Percentiles rank a stretch among this genome's conserved stretches.
These are phyloP conservation scores for Tylopilus rubrobrunneus DNA, from an alignment of 768 basidiomycete genomes.

Conservation along the genomic window DNA sequence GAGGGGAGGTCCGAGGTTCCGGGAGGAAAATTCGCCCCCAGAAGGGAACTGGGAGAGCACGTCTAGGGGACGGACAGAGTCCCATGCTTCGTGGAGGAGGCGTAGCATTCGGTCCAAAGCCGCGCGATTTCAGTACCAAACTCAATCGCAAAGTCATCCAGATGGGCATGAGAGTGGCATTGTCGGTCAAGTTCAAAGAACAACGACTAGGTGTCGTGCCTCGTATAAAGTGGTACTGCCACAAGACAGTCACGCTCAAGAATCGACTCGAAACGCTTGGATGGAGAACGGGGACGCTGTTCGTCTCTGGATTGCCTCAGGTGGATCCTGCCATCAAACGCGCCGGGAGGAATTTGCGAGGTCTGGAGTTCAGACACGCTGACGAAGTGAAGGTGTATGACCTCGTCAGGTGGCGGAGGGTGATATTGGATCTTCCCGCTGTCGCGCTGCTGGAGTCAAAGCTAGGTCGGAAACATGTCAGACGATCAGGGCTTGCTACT, in stretches of 20 bases:
- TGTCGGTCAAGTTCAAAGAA: slow-evolving; percentile 80
- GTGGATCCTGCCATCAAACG: slow-evolving; percentile 54
- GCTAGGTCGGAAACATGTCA: slow-evolving; percentile 40
- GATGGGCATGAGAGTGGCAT: slow-evolving; percentile 89
- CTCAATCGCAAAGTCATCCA: slow-evolving; percentile 89
- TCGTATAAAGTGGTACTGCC: slow-evolving; percentile 64
- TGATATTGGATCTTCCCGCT: slow-evolving; percentile 78
- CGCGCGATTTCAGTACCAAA: slow-evolving; percentile 87
- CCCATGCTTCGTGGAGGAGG: slow-evolving; percentile 92
- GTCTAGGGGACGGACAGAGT: slow-evolving; percentile 83
- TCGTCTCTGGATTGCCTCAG: slow-evolving; percentile 62
- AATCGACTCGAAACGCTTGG: slow-evolving; percentile 61
- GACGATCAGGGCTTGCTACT: slow-evolving; percentile 1
- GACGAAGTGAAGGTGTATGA: slow-evolving; percentile 78
- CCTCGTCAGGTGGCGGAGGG: slow-evolving; percentile 74
- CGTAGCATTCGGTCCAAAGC: slow-evolving; percentile 86
- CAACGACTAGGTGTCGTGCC: slow-evolving; percentile 72
- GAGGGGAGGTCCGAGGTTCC: slow-evolving; percentile 85
- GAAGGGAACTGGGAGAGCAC: slow-evolving; percentile 88
- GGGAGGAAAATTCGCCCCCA: slow-evolving; percentile 87
- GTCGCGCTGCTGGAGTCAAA: slow-evolving; percentile 73
- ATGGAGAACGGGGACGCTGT: slow-evolving; percentile 65
- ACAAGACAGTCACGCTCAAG: slow-evolving; percentile 66
- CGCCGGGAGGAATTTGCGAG: slow-evolving; percentile 68
- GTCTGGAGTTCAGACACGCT: slow-evolving; percentile 58